phyloP scores from a whole-genome alignment of 2,329 filamentous ascomycete genomes.

The Pseudonectria foliicola region DNA sequence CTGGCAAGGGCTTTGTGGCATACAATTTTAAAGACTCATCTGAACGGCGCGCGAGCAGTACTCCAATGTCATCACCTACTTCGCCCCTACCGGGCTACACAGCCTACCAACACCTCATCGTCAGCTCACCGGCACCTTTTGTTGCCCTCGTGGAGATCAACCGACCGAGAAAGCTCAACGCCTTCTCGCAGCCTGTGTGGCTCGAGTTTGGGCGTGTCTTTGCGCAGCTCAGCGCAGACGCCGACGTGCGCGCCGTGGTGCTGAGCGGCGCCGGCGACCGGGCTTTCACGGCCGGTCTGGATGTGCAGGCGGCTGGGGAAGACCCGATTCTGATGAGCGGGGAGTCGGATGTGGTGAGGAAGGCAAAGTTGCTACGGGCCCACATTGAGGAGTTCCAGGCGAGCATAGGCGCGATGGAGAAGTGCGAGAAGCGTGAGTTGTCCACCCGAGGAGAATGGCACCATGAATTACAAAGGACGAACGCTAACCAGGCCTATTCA shows the following conservation, averaged over 20 bases:
- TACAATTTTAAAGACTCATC: no score
- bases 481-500: neutral
- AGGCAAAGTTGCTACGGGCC: slow-evolving; percentile 53
- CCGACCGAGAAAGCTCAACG: slow-evolving; percentile 78
- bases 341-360: slow-evolving; percentile 54
- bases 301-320: slow-evolving; percentile 64
- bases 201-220: slow-evolving; percentile 70
- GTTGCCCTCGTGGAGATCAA: slow-evolving; percentile 93
- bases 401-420: slow-evolving; percentile 68
- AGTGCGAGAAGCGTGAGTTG: slow-evolving; percentile 74
- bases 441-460: neutral
- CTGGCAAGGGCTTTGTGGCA: no score
- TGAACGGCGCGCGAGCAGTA: neutral
- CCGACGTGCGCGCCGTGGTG: slow-evolving; percentile 67
- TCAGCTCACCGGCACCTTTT: slow-evolving; percentile 63
- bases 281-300: slow-evolving; percentile 81
- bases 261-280: slow-evolving; percentile 74
- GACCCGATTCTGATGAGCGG: slow-evolving; percentile 36
- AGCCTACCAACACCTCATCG: slow-evolving; percentile 60
- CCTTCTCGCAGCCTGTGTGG: slow-evolving; percentile 83
- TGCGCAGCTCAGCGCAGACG: slow-evolving; percentile 60
- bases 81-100: slow-evolving; percentile 32
- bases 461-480: slow-evolving; percentile 9
- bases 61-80: slow-evolving; percentile 8
- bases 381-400: slow-evolving; percentile 76